Evolutionary conservation across 352 stramenopile genomes (phyloP).

Genomic region (Phytophthora colocasiae): DNA sequence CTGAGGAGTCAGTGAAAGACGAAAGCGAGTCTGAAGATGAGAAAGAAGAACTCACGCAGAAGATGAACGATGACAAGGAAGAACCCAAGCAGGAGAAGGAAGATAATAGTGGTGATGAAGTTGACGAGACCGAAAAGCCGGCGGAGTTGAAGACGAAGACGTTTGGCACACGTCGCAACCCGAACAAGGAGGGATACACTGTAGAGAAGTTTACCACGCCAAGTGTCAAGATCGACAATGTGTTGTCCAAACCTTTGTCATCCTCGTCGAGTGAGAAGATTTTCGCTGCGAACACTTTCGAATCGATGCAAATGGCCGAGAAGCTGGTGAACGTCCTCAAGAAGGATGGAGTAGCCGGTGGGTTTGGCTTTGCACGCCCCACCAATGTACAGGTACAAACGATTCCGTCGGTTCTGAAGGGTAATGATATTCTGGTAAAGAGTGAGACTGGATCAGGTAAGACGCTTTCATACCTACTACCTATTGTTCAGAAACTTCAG

Average conservation of each 20-base stretch:
- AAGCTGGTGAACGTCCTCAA: conserved; percentile 75
- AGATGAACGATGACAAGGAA: background rate
- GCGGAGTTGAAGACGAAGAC: conserved; percentile 21
- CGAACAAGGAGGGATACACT: conserved; percentile 82
- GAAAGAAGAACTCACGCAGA: conserved; percentile 22
- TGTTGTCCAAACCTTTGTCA: conserved; percentile 74
- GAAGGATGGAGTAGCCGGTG: conserved; percentile 53
- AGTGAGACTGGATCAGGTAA: conserved; percentile 97
- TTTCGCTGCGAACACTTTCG: conserved; percentile 79
- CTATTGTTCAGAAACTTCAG: conserved; percentile 93
- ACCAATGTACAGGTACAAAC: conserved; percentile 88
- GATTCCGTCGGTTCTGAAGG: conserved; percentile 70
- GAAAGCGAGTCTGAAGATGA: conserved; percentile 19
- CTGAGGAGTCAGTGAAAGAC: conserved; percentile 17
- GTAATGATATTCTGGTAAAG: conserved; percentile 94
- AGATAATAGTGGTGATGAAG: conserved; percentile 12
- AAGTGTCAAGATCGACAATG: conserved; percentile 62
- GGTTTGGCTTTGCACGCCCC: conserved; percentile 80
- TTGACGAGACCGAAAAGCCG: background rate
- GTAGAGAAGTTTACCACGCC: conserved; percentile 65
- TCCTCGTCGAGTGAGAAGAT: conserved; percentile 87
- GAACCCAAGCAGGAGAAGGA: conserved; percentile 9
- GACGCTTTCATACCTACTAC: conserved; percentile 96
- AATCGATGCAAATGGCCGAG: conserved; percentile 71
- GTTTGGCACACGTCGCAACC: conserved; percentile 84